Base-by-base conservation (phyloP, 805 yeast species). In the Danielia reshetovae region DNA sequence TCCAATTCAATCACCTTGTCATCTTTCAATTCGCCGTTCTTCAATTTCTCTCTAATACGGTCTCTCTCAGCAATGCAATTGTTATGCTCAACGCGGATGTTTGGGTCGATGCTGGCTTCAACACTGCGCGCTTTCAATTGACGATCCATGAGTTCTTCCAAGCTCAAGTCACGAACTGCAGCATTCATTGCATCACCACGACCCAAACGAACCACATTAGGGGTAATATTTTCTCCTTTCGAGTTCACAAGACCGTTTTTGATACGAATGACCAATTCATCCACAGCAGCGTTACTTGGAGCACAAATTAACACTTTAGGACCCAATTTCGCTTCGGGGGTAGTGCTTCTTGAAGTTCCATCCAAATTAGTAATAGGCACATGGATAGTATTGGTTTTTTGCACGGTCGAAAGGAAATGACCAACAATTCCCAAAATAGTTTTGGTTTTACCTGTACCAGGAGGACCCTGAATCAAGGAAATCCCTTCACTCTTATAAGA, bases 221-320 rank as follows among this genome's bases (percentile, higher is more conserved):
- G 95, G 1, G 57, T 55, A 41, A 77, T 73, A 1, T 52, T 42
- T 9, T 60, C 59, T 1, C 90, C 90, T 23, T 62, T 55, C 14
- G 80, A 62, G 44, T 74, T 69, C 27, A 59, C 58, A 2, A 89
- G 79, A 5, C 96, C 97, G 13, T 65, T 68, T 45, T 81, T 79
- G 39, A 93, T 64, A 54, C 99, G 81, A 13, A 88, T 50, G 10
- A 88, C 93, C 41, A 93, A 68, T 55, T 94, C 98, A 61, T 93
- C 99, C 3, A 93, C 96, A 10, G 99, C 99, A 1, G 99, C 99
- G 65, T 93, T 93, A 55, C 96, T 86, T 3, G 99, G 99, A 1
- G 98, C 97, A 73, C 98, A 94, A 13, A 93, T 78, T 32, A 93
- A 63, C 1, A 93, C 76, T 38, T 85, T 85, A 23, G 75, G 54